A percentile compares a stretch with the other conserved stretches of the same genome.
phyloP scores from a whole-genome alignment of 192 early-diverging fungal species.

The Thoreauomyces humboldtii region DNA sequence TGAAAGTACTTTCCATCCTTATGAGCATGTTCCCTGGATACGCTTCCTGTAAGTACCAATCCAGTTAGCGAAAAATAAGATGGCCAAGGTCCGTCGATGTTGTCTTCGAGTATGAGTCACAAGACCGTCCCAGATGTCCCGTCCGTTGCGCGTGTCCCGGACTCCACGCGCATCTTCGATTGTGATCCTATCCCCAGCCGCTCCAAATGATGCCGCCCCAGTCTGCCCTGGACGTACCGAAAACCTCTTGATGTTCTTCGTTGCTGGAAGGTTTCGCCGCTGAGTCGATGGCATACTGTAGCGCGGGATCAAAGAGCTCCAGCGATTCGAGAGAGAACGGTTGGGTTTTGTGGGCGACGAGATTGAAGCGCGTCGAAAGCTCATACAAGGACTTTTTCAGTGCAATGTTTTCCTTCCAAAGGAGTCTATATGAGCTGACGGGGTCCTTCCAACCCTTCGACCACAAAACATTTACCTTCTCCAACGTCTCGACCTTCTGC shows the following conservation, averaged over 20 bases:
- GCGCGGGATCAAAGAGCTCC: slow-evolving; percentile 22
- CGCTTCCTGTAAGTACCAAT: neutral
- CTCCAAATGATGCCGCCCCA: too few relatives aligned
- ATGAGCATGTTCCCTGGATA: neutral
- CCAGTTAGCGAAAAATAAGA: too few relatives aligned
- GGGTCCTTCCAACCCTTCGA: neutral
- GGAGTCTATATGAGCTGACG: neutral
- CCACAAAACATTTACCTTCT: slow-evolving; percentile 34
- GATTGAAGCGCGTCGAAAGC: slow-evolving; percentile 67
- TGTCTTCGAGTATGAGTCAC: too few relatives aligned
- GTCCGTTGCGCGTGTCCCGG: too few relatives aligned
- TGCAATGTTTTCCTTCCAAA: slow-evolving; percentile 73
- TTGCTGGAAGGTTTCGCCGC: neutral
- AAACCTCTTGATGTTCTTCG: slow-evolving; percentile 4
- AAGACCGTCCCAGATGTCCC: too few relatives aligned
- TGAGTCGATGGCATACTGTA: neutral
- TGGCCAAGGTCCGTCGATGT: neutral
- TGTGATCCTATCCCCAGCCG: too few relatives aligned
- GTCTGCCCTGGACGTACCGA: too few relatives aligned
- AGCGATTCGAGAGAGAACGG: slow-evolving; percentile 48
- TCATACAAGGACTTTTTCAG: slow-evolving; percentile 84
- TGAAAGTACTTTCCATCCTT: slow-evolving; percentile 57
- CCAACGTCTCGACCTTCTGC: slow-evolving; percentile 61
- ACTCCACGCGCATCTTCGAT: too few relatives aligned
- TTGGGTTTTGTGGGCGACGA: slow-evolving; percentile 31